These are phyloP conservation scores for Microsporum audouinii DNA, from an alignment of 2,329 filamentous ascomycete genomes.

Conservation along the genomic window DNA sequence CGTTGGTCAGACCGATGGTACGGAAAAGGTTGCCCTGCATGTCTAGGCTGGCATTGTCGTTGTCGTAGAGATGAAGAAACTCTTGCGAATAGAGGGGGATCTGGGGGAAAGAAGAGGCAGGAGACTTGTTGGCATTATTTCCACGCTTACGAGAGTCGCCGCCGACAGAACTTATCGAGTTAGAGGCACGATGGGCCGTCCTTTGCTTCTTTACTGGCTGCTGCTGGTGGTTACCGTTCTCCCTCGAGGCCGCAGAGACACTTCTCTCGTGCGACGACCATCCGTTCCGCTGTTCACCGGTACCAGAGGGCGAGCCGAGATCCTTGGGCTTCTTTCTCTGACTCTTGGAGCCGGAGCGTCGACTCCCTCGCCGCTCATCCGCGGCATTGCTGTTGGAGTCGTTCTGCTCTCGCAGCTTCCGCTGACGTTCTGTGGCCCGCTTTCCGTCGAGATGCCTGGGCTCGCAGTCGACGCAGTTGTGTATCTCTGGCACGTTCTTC, in stretches of 20 bases:
- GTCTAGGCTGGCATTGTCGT: conserved; percentile 46
- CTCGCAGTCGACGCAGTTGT: conserved; percentile 82
- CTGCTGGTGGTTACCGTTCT: conserved; percentile 27
- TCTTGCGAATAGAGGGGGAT: conserved; percentile 61
- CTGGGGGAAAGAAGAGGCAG: conserved; percentile 42
- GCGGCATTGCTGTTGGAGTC: conserved; percentile 28
- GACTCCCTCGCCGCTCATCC: conserved; percentile 55
- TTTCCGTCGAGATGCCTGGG: conserved; percentile 63
- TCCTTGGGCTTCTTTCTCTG: conserved; percentile 75
- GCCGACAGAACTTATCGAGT: conserved; percentile 60
- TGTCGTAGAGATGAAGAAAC: conserved; percentile 63
- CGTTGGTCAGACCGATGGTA: conserved; percentile 61
- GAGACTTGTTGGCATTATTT: conserved; percentile 60
- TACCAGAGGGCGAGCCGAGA: neutral
- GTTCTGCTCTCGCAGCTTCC: conserved; percentile 47
- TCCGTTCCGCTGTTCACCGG: conserved; percentile 55
- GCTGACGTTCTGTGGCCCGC: conserved; percentile 63
- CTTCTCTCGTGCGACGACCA: conserved; percentile 45
- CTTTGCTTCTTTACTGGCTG: conserved; percentile 69
- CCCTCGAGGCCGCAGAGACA: conserved; percentile 43
- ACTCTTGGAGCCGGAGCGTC: conserved; percentile 64
- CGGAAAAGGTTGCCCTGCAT: conserved; percentile 66
- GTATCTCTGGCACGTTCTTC: conserved; percentile 60
- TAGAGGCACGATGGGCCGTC: conserved; percentile 61
- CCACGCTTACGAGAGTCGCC: conserved; percentile 47